phyloP scores from a whole-genome alignment of 2,329 filamentous ascomycete genomes.

The Colletotrichum higginsianum region DNA sequence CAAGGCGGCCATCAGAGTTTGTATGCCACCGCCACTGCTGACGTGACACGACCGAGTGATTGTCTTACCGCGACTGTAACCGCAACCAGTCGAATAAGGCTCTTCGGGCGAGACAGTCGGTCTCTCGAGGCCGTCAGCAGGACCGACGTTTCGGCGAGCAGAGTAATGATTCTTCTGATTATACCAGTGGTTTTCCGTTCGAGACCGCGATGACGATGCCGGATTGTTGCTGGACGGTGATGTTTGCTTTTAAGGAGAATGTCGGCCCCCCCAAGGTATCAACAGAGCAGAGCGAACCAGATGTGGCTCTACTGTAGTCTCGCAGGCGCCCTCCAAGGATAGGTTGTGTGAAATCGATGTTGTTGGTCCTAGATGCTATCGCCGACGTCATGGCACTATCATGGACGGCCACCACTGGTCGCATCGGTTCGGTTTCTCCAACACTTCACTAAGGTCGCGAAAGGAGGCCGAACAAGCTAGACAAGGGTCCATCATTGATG shows the following conservation, averaged over 20 bases:
- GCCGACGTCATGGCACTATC: conserved; percentile 26
- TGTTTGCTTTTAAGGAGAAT: conserved; percentile 16
- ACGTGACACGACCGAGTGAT: conserved; percentile 13
- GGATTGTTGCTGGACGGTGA: background rate
- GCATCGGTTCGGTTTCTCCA: conserved; percentile 6
- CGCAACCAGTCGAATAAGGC: conserved; percentile 25
- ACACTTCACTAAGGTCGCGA: background rate
- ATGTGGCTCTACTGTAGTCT: background rate
- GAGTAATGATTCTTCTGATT: background rate
- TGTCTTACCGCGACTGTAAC: conserved; percentile 13
- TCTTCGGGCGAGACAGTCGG: background rate
- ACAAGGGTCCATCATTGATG: background rate
- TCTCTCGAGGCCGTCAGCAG: background rate
- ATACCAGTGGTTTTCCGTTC: background rate
- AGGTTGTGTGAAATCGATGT: conserved; percentile 1
- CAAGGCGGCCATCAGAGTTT: conserved; percentile 11
- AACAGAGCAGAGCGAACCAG: conserved; percentile 10
- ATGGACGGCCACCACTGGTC: conserved; percentile 11
- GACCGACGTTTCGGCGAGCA: background rate
- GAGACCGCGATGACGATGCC: background rate
- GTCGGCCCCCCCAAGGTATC: background rate
- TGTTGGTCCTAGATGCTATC: background rate
- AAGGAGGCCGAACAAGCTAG: conserved; percentile 3
- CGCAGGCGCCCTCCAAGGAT: conserved; percentile 11
- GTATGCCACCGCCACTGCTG: conserved; percentile 12